Evolutionary conservation across 768 basidiomycete species (phyloP).

Genomic region (Trametes gibbosa): DNA sequence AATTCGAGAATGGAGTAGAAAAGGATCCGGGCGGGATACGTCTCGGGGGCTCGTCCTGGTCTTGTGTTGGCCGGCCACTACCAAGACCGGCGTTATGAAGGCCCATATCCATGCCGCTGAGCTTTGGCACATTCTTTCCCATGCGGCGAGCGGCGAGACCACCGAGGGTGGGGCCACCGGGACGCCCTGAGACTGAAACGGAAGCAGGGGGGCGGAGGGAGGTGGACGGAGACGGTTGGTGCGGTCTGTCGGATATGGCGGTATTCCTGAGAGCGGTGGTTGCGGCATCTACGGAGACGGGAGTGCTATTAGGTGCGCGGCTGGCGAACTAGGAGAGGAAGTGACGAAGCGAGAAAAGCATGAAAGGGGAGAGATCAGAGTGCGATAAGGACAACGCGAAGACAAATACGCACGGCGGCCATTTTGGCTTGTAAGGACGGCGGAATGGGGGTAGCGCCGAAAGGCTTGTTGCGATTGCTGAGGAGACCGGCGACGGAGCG

Average conservation of each 20-base stretch:
- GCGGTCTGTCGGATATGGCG: conserved; percentile 3
- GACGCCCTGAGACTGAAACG: conserved; percentile 20
- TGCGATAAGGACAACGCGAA: background rate
- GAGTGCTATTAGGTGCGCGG: conserved; percentile 32
- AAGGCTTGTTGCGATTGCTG: conserved; percentile 36
- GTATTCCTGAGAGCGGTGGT: conserved; percentile 32
- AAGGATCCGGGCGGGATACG: conserved; percentile 37
- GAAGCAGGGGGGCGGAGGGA: conserved; percentile 31
- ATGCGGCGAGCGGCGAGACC: conserved; percentile 29
- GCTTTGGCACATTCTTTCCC: conserved; percentile 33
- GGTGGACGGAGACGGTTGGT: conserved; percentile 5
- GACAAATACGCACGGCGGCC: conserved; percentile 64
- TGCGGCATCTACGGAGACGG: conserved; percentile 40
- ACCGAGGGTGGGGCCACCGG: conserved; percentile 13
- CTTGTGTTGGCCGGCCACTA: conserved; percentile 53
- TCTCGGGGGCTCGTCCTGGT: conserved; percentile 38
- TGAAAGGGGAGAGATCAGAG: conserved; percentile 20
- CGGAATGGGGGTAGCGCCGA: conserved; percentile 69
- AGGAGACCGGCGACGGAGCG: conserved; percentile 42
- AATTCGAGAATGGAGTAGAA: conserved; percentile 86
- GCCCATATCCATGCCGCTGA: conserved; percentile 43
- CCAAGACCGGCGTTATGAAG: conserved; percentile 69
- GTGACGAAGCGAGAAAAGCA: background rate
- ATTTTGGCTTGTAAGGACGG: conserved; percentile 91
- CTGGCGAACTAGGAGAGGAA: conserved; percentile 43